A percentile compares a stretch with the other conserved stretches of the same genome.
Evolutionary conservation across 176 grass and related monocot species (phyloP).

Genomic region (Avena atlantica): DNA sequence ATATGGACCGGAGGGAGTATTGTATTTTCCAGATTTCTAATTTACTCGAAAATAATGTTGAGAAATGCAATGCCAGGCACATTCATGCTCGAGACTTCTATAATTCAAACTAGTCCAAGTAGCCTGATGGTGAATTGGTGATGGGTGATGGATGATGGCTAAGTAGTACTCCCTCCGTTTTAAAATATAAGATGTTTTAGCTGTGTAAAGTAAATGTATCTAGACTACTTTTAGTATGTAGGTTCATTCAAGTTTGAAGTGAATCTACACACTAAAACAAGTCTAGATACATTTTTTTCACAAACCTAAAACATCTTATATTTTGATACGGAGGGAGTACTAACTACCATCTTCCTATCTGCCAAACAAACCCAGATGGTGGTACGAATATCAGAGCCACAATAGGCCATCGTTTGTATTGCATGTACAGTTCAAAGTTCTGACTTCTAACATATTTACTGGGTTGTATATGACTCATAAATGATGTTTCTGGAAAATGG

Average conservation of each 20-base stretch:
- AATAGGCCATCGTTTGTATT: neutral
- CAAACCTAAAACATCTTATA: too few relatives aligned
- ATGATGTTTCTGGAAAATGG: neutral
- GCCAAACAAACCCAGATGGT: neutral
- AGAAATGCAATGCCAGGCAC: neutral
- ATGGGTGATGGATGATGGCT: neutral
- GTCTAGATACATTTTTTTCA: too few relatives aligned
- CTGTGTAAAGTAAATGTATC: too few relatives aligned
- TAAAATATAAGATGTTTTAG: too few relatives aligned
- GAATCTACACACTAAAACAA: too few relatives aligned
- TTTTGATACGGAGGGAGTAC: too few relatives aligned
- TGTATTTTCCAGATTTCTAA: neutral
- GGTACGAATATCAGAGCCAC: neutral
- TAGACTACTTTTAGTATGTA: too few relatives aligned
- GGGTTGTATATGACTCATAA: slow-evolving; percentile 1
- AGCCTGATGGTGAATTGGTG: neutral
- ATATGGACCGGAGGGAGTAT: too few relatives aligned
- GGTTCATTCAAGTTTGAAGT: too few relatives aligned
- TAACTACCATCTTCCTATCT: neutral
- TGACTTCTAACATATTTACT: neutral
- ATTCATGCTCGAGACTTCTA: neutral
- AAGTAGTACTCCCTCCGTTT: too few relatives aligned
- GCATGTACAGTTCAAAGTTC: neutral
- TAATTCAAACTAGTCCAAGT: neutral
- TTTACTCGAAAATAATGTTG: neutral